Evolutionary conservation across 192 early-diverging fungal species (phyloP), one percentile per base, ranked within the genome.

Genomic region (Umbelopsis isabellina): DNA sequence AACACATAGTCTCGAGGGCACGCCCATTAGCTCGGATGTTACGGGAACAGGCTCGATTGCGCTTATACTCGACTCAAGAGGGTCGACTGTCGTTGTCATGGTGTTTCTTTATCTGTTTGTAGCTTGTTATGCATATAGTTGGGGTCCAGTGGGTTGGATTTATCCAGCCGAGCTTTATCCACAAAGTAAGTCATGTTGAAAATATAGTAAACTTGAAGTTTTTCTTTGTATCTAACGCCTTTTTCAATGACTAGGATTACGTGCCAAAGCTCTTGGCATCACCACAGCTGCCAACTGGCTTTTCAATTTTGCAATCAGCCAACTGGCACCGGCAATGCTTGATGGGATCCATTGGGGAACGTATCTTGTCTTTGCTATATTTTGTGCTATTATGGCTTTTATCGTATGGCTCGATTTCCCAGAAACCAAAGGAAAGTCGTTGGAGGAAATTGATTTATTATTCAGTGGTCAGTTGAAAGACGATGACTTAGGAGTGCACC

Each of bases 271-370:
- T 50, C 85, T 92, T 49, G 89, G 89, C 16, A 75, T 94, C 3
- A 86, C 91, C 1, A 95, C 94, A 16, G 88, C 91, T 7, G 85
- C 92, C 53, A 95, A 95, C 84, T 97, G 95, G 95, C 70, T 91
- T 30, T 91, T 89, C 78, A 96, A 92, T 82, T 90, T 90, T 75
- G 74, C 86, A 46, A 82, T 97, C 18, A 85, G 85, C 6, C 85
- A 92, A 65, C 70, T 91, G 46, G 82, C 87, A 1, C 93, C 94
- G 0, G 85, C 91, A 65, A 77, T 94, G 45, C 75, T 92, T 15
- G 78, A 90, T 53, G 65, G 74, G 15, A 88, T 87, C 61, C 85
- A 87, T 49, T 89, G 85, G 83, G 76, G 82, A 9, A 79, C 89
- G 15, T 90, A 90, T 79, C 66, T 85, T 69, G 83, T 93, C 25